These are phyloP conservation scores for Termitomyces sp. DNA, from an alignment of 768 basidiomycete species.

Conservation along the genomic window DNA sequence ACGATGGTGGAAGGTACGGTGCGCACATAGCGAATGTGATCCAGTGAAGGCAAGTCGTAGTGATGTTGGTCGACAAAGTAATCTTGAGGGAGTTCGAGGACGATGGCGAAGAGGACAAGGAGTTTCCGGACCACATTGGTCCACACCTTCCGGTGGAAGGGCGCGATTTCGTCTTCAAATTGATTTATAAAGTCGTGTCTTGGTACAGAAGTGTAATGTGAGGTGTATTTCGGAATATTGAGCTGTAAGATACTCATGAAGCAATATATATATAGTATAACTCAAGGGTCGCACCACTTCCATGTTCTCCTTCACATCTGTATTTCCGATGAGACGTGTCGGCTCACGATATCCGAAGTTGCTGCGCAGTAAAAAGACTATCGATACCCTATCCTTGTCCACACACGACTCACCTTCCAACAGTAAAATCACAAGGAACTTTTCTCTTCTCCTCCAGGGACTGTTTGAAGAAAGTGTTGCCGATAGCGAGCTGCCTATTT, in stretches of 20 bases:
- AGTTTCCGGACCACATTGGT: conserved; percentile 24
- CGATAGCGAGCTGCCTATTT: conserved; percentile 28
- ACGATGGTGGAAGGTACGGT: not conserved
- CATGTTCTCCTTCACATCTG: conserved; percentile 31
- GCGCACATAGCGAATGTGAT: conserved; percentile 27
- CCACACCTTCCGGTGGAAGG: conserved; percentile 26
- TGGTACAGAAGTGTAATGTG: conserved; percentile 11
- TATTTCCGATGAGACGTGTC: conserved; percentile 24
- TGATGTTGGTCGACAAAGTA: conserved; percentile 34
- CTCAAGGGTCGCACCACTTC: conserved; percentile 19
- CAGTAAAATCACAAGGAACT: conserved; percentile 23
- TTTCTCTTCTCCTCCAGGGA: conserved; percentile 30
- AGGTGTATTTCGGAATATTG: conserved; percentile 31
- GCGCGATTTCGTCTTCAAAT: conserved; percentile 23
- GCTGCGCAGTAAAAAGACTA: conserved; percentile 3
- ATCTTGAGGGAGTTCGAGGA: conserved; percentile 44
- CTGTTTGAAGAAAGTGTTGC: conserved; percentile 28
- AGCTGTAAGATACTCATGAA: conserved; percentile 10
- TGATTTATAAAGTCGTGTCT: conserved; percentile 20
- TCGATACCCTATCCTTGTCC: no score
- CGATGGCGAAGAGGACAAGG: conserved; percentile 30
- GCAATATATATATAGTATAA: not conserved
- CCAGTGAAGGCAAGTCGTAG: conserved; percentile 27
- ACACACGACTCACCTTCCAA: conserved; percentile 22
- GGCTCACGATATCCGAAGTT: conserved; percentile 33